Evolutionary conservation across 441 rosid genomes (phyloP).

Genomic region (Omphalea diandra): DNA sequence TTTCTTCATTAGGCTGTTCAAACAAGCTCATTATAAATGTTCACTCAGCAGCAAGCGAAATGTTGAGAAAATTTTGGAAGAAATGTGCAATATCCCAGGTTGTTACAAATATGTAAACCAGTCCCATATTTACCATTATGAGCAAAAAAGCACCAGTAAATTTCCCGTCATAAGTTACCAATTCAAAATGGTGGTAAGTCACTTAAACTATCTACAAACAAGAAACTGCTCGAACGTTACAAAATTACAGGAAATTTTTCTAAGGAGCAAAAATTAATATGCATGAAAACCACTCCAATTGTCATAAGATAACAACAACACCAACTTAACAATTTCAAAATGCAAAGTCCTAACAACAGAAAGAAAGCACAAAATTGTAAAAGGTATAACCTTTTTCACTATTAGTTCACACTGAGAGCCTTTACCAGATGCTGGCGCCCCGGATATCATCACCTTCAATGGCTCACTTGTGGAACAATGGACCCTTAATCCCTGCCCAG

Average conservation of each 20-base stretch:
- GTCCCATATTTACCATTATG: background rate
- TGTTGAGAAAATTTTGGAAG: background rate
- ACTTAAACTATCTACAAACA: background rate
- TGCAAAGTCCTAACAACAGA: background rate
- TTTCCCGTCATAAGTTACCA: background rate
- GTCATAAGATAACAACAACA: background rate
- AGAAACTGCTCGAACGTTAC: background rate
- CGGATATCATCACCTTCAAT: constrained; percentile 88
- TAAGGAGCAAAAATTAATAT: too few relatives aligned
- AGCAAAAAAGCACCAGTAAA: background rate
- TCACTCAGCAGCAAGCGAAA: background rate
- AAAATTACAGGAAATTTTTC: background rate
- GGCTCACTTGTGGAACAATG: constrained; percentile 59
- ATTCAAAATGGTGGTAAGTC: background rate
- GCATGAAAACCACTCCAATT: background rate
- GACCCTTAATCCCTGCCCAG: constrained; percentile 40
- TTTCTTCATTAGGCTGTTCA: background rate
- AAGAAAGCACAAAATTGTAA: too few relatives aligned
- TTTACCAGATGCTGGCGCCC: constrained; percentile 94
- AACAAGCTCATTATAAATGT: background rate
- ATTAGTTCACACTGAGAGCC: constrained; percentile 90
- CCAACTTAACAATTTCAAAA: background rate
- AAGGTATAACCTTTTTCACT: constrained; percentile 60
- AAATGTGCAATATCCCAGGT: background rate
- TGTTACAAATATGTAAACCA: background rate